Evolutionary conservation across 345 rosid species (phyloP).

Genomic region (Aquilaria yunnanensis): DNA sequence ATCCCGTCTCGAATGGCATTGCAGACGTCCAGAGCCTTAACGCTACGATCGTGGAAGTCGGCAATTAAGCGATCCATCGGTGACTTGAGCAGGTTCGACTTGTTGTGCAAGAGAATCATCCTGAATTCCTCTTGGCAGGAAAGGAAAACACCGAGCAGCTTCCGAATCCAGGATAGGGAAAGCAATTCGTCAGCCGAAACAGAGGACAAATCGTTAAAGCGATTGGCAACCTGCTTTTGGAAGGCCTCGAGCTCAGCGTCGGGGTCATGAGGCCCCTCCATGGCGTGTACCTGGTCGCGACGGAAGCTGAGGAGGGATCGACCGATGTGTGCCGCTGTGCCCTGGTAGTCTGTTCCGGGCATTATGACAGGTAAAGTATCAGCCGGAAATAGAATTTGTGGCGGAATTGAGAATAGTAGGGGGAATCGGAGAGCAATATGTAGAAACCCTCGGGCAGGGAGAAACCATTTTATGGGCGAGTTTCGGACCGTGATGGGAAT

Average conservation of each 20-base stretch:
- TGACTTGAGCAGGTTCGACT: conserved; percentile 22
- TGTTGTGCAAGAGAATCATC: conserved; percentile 36
- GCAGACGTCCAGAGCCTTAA: conserved; percentile 78
- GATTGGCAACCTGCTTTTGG: conserved; percentile 52
- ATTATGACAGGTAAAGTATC: conserved; percentile 22
- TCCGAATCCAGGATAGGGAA: conserved; percentile 53
- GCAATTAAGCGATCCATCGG: conserved; percentile 45
- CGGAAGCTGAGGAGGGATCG: conserved; percentile 35
- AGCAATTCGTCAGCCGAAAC: conserved; percentile 36
- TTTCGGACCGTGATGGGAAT: conserved; percentile 25
- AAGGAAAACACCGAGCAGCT: conserved; percentile 50
- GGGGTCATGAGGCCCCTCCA: conserved; percentile 31
- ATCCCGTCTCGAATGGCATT: conserved; percentile 73
- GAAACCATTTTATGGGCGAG: conserved; percentile 20
- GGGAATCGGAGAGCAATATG: conserved; percentile 2
- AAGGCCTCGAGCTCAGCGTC: conserved; percentile 54
- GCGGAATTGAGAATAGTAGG: not conserved
- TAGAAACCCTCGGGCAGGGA: conserved; percentile 19
- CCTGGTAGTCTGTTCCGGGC: conserved; percentile 59
- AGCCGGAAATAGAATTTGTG: not conserved
- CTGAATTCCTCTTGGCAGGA: conserved; percentile 67
- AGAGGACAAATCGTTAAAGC: conserved; percentile 43
- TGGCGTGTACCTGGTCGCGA: conserved; percentile 39
- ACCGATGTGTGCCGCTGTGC: conserved; percentile 23
- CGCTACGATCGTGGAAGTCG: conserved; percentile 51